Evolutionary conservation across 805 yeast genomes (phyloP), one percentile per base, ranked within the genome.

Genomic region (Lipomyces mesembrius): DNA sequence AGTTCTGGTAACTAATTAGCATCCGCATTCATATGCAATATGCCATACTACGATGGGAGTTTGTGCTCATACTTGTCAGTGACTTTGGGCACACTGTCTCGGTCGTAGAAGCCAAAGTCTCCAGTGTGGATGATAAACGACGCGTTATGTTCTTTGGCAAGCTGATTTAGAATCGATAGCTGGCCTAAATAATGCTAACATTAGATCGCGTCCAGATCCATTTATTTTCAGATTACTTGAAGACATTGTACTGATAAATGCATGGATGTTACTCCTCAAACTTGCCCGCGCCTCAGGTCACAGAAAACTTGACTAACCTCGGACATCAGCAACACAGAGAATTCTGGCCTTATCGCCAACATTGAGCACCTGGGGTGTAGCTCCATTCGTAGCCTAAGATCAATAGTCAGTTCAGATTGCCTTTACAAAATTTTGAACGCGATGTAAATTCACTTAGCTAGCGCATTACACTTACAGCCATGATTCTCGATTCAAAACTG

Each of bases 21-120:
- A 64, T 43, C 56, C 11, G 43, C 27, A 52, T 11, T 56, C 14
- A n/a, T n/a, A 8, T 29, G 25, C 46, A 8, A 27, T 12, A 9
- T 5, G n/a, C 27, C 22, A 9, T 9, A 61, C n/a, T 12, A 22
- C 9, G 20, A 27, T 37, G 43, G 14, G n/a, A 27, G 22, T 22
- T 9, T 20, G 22, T 8, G 29, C 57, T 85, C 77, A 72, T 85
- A 87, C 60, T 82, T 85, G 73, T 83, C 88, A 75, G 83, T 84
- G 64, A 85, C 87, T 73, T 80, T 78, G 27, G 76, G 79, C 6
- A 88, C 81, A 55, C 89, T 84, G 20, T 82, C 83, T 46, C 78
- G 78, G 72, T 89, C 90, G 78, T 89, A 85, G 75, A 90, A 88
- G 12, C 96, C 96, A 79, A 89, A 89, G 67, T 87, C 88, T n/a